Conservation (phyloP, 768 basidiomycete species). For the Hysterangium stoloniferum region DNA sequence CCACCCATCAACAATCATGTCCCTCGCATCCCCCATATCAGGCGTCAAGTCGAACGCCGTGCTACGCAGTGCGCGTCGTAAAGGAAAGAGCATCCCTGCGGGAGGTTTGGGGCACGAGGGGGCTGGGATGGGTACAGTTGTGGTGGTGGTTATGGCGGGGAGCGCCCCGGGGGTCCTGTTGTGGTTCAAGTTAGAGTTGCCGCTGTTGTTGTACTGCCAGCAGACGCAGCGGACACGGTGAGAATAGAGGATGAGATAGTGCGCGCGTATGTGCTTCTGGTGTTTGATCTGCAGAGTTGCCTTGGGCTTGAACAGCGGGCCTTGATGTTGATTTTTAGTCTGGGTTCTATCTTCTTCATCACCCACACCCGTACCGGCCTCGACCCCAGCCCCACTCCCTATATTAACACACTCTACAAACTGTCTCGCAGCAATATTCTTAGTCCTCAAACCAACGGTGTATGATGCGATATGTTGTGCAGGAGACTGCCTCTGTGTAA, state of each 20-base stretch:
- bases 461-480: constrained; percentile 32
- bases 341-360: no score
- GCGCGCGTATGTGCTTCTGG: no score
- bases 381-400: no score
- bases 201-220: no score
- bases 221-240: constrained; percentile 22
- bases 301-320: no score
- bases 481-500: no score
- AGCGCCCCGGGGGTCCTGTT: constrained; percentile 14
- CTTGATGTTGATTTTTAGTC: no score
- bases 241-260: constrained; percentile 52
- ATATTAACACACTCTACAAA: no score
- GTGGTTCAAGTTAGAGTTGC: constrained; percentile 5
- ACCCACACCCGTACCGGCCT: no score
- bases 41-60: constrained; percentile 35
- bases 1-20: constrained; percentile 72
- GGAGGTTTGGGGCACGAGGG: constrained; percentile 42
- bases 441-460: constrained; percentile 45
- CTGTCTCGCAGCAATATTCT: constrained; percentile 41
- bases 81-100: constrained; percentile 31
- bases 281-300: no score
- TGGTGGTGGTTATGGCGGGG: no score
- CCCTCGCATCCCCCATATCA: constrained; percentile 63
- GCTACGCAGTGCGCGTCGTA: constrained; percentile 51
- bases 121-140: constrained; percentile 47